Percentiles rank a stretch among this genome's conserved stretches.
Conservation (phyloP, 805 yeast genomes). For the Kodamaea lidongshanica region DNA sequence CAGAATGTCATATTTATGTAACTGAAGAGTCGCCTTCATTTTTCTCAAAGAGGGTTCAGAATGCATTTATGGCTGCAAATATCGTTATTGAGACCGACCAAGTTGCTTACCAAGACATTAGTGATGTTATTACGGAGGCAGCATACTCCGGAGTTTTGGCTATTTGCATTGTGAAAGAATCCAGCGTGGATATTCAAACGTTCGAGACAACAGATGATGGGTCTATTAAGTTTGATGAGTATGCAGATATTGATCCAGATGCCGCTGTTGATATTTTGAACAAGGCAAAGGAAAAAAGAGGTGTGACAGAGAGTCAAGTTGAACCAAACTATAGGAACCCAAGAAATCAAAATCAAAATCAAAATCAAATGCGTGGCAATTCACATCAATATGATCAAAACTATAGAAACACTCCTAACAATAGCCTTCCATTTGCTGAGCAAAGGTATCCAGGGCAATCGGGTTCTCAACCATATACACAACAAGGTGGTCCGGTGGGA, state of each 20-base stretch:
- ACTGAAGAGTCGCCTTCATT: constrained; percentile 35
- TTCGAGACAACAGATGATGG: constrained; percentile 66
- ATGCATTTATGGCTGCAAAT: constrained; percentile 34
- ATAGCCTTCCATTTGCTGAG: too few relatives aligned
- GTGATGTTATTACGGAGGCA: constrained; percentile 54
- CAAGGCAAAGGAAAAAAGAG: constrained; percentile 33
- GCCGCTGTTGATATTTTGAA: constrained; percentile 58
- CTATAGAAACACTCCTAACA: too few relatives aligned
- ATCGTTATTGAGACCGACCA: constrained; percentile 34
- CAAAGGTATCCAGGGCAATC: too few relatives aligned
- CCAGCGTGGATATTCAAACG: constrained; percentile 62
- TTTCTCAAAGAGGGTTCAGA: constrained; percentile 33
- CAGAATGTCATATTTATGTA: constrained; percentile 39
- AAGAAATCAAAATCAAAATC: constrained; percentile 1
- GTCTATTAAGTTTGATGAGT: constrained; percentile 78
- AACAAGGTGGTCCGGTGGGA: too few relatives aligned
- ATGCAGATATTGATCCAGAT: constrained; percentile 58
- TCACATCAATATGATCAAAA: constrained; percentile 1
- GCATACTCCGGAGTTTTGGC: constrained; percentile 77
- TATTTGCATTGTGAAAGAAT: constrained; percentile 56
- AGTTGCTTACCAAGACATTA: constrained; percentile 22
- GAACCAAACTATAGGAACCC: constrained; percentile 2
- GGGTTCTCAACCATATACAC: too few relatives aligned
- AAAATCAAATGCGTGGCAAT: neutral
- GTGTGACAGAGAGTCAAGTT: constrained; percentile 10